phyloP scores from a whole-genome alignment of 768 basidiomycete genomes.

The Coprinopsis sp. region DNA sequence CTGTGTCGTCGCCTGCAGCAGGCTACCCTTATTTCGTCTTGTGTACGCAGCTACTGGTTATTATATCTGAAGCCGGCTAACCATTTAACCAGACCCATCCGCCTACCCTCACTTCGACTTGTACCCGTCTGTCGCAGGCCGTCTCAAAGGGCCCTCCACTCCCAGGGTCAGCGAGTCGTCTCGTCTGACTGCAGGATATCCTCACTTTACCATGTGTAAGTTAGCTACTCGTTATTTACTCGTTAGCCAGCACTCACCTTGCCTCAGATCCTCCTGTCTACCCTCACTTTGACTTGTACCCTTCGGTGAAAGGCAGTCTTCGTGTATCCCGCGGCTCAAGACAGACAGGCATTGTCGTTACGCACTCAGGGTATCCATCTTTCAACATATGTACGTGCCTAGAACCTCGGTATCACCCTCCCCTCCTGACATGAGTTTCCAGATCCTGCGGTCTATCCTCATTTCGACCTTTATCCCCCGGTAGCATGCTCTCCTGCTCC shows the following conservation, averaged over 20 bases:
- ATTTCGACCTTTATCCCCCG: slow-evolving; percentile 38
- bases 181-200: slow-evolving; percentile 4
- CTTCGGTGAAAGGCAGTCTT: neutral
- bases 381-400: no score
- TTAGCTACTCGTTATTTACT: neutral
- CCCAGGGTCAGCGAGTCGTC: neutral
- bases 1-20: no score
- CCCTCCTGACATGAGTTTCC: neutral
- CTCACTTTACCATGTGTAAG: slow-evolving; percentile 15
- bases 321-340: no score
- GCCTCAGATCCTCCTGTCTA: slow-evolving; percentile 28
- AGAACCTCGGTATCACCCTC: no score
- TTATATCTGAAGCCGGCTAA: neutral
- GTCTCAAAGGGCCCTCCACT: no score
- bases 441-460: slow-evolving; percentile 42
- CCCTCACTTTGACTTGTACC: slow-evolving; percentile 27
- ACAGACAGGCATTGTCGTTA: no score
- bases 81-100: neutral
- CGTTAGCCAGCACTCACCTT: neutral
- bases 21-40: slow-evolving; percentile 12
- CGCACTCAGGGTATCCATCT: no score
- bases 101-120: slow-evolving; percentile 8
- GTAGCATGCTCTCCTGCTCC: no score
- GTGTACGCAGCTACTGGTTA: slow-evolving; percentile 7
- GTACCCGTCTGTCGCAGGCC: slow-evolving; percentile 6